Percentiles rank a stretch among this genome's conserved stretches.
Evolutionary conservation across 495 filamentous ascomycete species (phyloP).

Genomic region (Platismatia glauca): DNA sequence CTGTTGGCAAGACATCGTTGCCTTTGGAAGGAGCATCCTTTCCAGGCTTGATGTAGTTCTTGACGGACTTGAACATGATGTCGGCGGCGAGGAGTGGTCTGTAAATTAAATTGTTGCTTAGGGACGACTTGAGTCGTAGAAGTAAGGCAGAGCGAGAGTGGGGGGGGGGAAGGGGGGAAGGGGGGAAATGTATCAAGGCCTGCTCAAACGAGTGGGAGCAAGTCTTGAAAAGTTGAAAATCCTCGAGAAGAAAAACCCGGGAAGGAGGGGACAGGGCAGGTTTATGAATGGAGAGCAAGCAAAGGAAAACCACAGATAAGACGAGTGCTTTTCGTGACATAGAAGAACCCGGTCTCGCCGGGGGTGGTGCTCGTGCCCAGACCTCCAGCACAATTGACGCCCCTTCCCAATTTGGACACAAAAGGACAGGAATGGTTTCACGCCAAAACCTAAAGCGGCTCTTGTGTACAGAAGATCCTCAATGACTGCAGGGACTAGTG

Average conservation of each 20-base stretch:
- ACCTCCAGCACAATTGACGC: neutral
- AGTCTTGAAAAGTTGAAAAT: neutral
- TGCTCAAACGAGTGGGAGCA: slow-evolving; percentile 7
- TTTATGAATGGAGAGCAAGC: neutral
- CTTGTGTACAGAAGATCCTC: neutral
- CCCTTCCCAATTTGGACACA: neutral
- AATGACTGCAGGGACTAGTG: neutral
- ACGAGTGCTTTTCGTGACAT: neutral
- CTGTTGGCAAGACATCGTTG: slow-evolving; percentile 4
- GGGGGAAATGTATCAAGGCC: neutral
- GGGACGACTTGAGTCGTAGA: neutral
- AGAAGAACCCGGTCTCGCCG: neutral
- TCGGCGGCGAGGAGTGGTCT: neutral
- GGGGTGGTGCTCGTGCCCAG: neutral
- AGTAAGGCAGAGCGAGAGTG: neutral
- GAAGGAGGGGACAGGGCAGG: neutral
- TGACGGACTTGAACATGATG: slow-evolving; percentile 18
- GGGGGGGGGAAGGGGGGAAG: no score
- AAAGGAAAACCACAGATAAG: neutral
- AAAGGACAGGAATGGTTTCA: neutral
- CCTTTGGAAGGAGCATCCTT: slow-evolving; percentile 1
- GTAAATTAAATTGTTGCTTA: neutral
- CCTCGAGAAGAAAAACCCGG: neutral
- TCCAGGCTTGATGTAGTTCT: slow-evolving; percentile 20
- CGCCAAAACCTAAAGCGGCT: neutral